phyloP scores from a whole-genome alignment of 306 rosid genomes.

The Begonia peltatifolia region DNA sequence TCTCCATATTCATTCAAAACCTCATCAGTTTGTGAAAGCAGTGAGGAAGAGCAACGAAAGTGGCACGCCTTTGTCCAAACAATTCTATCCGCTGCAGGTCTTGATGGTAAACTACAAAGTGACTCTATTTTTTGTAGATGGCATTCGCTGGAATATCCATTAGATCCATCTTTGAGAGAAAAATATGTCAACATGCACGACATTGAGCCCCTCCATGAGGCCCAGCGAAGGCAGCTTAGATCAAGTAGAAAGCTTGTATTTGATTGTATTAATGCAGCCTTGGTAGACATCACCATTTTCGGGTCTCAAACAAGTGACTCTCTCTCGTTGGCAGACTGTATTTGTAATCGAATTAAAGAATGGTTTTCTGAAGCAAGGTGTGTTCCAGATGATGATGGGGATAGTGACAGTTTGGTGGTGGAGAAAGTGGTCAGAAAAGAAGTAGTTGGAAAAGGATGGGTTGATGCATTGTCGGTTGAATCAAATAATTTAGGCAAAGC shows the following conservation, averaged over 20 bases:
- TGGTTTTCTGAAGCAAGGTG: conserved; percentile 44
- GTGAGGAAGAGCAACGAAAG: conserved; percentile 45
- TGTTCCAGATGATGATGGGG: conserved; percentile 40
- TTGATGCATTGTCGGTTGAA: conserved; percentile 45
- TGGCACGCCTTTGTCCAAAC: conserved; percentile 50
- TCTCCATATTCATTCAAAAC: conserved; percentile 37
- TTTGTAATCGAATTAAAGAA: conserved; percentile 62
- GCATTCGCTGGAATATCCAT: conserved; percentile 61
- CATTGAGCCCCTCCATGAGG: conserved; percentile 48
- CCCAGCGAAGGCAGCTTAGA: conserved; percentile 54
- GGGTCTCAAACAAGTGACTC: conserved; percentile 23
- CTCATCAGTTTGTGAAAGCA: conserved; percentile 25
- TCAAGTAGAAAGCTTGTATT: conserved; percentile 67
- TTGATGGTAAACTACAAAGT: conserved; percentile 28
- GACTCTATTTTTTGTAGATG: conserved; percentile 33
- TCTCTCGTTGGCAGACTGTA: conserved; percentile 32
- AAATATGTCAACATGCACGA: conserved; percentile 33
- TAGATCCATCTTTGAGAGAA: conserved; percentile 75
- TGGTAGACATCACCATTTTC: conserved; percentile 35
- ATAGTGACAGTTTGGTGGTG: conserved; percentile 52
- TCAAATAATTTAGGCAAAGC: conserved; percentile 53
- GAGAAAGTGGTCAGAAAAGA: conserved; percentile 65
- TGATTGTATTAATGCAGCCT: conserved; percentile 48
- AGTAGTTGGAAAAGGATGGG: conserved; percentile 59
- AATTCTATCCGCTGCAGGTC: conserved; percentile 51